A percentile compares a stretch with the other conserved stretches of the same genome.
Evolutionary conservation across 306 rosid species (phyloP).

Genomic region (Corylus heterophylla): DNA sequence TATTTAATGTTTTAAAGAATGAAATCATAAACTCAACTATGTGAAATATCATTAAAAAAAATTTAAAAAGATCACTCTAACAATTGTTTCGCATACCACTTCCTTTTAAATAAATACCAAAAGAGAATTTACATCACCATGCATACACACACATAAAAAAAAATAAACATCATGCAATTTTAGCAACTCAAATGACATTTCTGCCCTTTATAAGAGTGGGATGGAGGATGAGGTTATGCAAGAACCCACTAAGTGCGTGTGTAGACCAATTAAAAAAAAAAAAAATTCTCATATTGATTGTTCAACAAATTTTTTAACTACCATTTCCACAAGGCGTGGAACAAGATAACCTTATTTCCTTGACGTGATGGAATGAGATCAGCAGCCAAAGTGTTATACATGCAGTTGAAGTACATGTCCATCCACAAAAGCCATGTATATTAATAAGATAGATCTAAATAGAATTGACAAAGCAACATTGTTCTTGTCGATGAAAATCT

Average conservation of each 20-base stretch:
- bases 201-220: neutral
- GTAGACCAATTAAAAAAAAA: neutral
- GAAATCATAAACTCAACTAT: neutral
- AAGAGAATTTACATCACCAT: neutral
- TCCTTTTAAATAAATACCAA: neutral
- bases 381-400: neutral
- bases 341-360: neutral
- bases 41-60: neutral
- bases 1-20: neutral
- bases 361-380: constrained; percentile 3
- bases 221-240: neutral
- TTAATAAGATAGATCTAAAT: neutral
- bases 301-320: neutral
- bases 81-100: neutral
- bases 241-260: neutral
- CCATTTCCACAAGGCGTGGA: neutral
- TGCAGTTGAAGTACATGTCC: neutral
- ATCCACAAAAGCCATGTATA: neutral
- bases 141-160: neutral
- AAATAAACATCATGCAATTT: neutral
- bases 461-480: neutral
- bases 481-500: neutral
- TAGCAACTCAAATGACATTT: neutral
- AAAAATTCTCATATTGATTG: neutral
- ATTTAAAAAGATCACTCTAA: neutral